Conservation (phyloP, 192 early-diverging fungal species). For the Backusella luteola region DNA sequence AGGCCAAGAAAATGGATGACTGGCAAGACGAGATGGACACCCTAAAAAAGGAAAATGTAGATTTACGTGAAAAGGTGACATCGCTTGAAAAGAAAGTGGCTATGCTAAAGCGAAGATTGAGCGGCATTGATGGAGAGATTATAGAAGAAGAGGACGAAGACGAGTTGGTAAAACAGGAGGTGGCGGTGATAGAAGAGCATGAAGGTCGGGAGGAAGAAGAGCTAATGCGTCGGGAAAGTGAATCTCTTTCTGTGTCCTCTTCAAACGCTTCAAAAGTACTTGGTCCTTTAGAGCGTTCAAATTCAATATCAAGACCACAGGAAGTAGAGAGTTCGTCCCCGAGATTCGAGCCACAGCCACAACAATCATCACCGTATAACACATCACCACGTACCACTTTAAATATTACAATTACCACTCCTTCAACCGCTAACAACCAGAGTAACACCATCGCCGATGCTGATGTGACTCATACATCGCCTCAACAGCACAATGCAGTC, state of each 20-base stretch:
- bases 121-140: neutral
- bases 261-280: neutral
- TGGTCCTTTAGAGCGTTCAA: neutral
- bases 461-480: neutral
- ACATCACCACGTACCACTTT: neutral
- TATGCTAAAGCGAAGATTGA: neutral
- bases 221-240: neutral
- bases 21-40: slow-evolving; percentile 29
- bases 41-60: slow-evolving; percentile 24
- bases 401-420: neutral
- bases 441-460: neutral
- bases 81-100: slow-evolving; percentile 11
- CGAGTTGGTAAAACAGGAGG: neutral
- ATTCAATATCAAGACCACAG: neutral
- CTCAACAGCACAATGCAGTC: neutral
- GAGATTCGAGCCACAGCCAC: neutral
- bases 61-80: slow-evolving; percentile 3
- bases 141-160: neutral
- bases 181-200: neutral
- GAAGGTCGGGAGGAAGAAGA: neutral
- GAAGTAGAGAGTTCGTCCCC: neutral
- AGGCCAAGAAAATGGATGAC: slow-evolving; percentile 59
- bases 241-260: neutral
- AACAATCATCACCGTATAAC: neutral
- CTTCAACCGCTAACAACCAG: neutral